A percentile compares a stretch with the other conserved stretches of the same genome.
These are phyloP conservation scores for Trametes cinnabarina DNA, from an alignment of 768 basidiomycete genomes.

Conservation along the genomic window DNA sequence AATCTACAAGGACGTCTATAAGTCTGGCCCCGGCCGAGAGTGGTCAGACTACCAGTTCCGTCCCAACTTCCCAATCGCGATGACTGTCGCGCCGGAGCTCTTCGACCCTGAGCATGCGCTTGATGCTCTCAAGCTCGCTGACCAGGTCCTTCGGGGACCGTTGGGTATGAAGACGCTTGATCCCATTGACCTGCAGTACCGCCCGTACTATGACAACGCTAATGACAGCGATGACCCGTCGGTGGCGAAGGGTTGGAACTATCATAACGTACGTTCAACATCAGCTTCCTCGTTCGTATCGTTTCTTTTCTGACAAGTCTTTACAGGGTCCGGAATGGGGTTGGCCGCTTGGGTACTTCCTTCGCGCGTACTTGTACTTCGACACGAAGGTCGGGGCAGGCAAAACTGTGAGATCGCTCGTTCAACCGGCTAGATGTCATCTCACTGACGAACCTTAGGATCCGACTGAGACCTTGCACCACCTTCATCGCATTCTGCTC, in stretches of 20 bases:
- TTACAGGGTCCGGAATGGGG: slow-evolving; percentile 97
- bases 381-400: slow-evolving; percentile 68
- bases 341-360: slow-evolving; percentile 94
- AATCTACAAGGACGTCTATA: slow-evolving; percentile 97
- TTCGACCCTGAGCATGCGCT: slow-evolving; percentile 83
- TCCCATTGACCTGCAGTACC: slow-evolving; percentile 82
- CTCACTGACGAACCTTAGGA: slow-evolving; percentile 45
- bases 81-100: slow-evolving; percentile 95
- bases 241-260: slow-evolving; percentile 92
- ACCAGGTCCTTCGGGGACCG: slow-evolving; percentile 77
- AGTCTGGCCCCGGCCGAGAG: slow-evolving; percentile 81
- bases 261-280: slow-evolving; percentile 67
- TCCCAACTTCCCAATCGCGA: slow-evolving; percentile 92
- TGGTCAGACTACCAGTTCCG: slow-evolving; percentile 98
- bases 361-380: slow-evolving; percentile 90
- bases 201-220: slow-evolving; percentile 89
- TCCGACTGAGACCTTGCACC: slow-evolving; percentile 67
- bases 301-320: too few relatives aligned
- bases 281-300: too few relatives aligned
- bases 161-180: slow-evolving; percentile 98
- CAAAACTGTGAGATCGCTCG: slow-evolving; percentile 52
- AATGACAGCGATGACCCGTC: slow-evolving; percentile 84
- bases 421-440: not conserved
- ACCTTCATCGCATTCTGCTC: slow-evolving; percentile 73
- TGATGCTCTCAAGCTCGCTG: slow-evolving; percentile 74